Conservation (phyloP, 495 filamentous ascomycete species). For the Apodospora peruviana region DNA sequence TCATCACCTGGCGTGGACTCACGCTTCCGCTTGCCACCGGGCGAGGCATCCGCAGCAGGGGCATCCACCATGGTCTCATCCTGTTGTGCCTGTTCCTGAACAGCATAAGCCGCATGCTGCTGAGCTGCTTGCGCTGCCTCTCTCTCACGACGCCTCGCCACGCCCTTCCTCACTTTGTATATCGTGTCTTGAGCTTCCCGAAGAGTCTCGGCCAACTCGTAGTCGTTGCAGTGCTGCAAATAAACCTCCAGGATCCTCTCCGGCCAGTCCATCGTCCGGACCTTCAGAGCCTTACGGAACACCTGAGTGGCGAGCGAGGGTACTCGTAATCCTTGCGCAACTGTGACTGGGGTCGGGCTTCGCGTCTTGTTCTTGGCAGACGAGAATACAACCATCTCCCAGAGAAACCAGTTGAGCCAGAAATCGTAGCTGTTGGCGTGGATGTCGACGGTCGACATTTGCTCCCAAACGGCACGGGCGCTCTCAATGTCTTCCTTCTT, state of each 20-base stretch:
- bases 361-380: conserved; percentile 33
- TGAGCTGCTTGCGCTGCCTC: conserved; percentile 39
- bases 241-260: conserved; percentile 83
- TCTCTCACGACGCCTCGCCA: conserved; percentile 59
- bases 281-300: conserved; percentile 64
- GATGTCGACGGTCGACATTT: conserved; percentile 50
- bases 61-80: conserved; percentile 25
- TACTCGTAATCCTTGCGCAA: conserved; percentile 27
- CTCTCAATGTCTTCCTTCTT: conserved; percentile 56
- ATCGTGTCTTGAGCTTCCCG: conserved; percentile 64
- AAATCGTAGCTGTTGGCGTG: conserved; percentile 80
- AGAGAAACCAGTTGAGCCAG: conserved; percentile 85
- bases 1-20: conserved; percentile 43
- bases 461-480: conserved; percentile 68
- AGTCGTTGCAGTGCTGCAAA: conserved; percentile 78
- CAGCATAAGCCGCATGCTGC: conserved; percentile 18
- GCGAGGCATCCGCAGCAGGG: conserved; percentile 18
- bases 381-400: conserved; percentile 66
- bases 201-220: conserved; percentile 68
- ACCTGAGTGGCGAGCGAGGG: conserved; percentile 67
- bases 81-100: conserved; percentile 14
- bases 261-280: conserved; percentile 77
- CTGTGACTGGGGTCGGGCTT: conserved; percentile 39
- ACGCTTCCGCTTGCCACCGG: conserved; percentile 64
- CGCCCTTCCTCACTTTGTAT: conserved; percentile 55